phyloP scores from a whole-genome alignment of 306 rosid genomes.

The Quercus gilva region DNA sequence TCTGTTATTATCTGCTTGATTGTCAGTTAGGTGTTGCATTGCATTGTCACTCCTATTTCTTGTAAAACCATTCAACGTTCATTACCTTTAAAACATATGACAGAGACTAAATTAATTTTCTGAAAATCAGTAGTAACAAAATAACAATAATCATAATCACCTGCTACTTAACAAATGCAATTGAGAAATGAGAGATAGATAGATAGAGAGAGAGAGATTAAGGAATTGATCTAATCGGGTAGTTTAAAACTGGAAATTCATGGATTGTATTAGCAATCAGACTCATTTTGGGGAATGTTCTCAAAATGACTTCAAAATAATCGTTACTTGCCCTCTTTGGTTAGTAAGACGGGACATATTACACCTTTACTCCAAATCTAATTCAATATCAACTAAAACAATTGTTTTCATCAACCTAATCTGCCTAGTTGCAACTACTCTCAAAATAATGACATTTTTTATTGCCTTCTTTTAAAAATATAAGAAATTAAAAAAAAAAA shows the following conservation, averaged over 20 bases:
- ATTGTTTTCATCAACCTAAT: conserved; percentile 62
- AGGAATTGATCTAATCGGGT: not conserved
- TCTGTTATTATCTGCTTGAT: conserved; percentile 21
- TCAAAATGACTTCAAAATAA: not conserved
- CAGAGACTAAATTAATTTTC: not conserved
- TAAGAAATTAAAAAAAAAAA: no score
- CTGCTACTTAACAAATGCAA: no score
- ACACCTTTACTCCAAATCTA: conserved; percentile 42
- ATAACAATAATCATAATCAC: not conserved
- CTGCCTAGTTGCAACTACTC: conserved; percentile 39
- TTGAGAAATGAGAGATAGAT: not conserved
- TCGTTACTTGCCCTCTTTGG: conserved; percentile 2
- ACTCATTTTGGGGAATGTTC: not conserved
- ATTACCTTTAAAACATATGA: not conserved
- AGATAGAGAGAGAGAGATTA: not conserved
- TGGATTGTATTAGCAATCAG: not conserved
- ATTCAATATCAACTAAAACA: conserved; percentile 22
- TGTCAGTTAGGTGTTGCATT: conserved; percentile 43
- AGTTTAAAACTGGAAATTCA: not conserved
- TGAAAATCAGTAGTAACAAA: not conserved
- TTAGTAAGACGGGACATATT: conserved; percentile 23
- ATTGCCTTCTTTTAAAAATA: not conserved
- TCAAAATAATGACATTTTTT: conserved; percentile 15
- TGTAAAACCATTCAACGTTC: not conserved
- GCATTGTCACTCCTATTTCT: conserved; percentile 1